Base-by-base conservation (phyloP, 257 asterid species). In the Lycium barbarum region DNA sequence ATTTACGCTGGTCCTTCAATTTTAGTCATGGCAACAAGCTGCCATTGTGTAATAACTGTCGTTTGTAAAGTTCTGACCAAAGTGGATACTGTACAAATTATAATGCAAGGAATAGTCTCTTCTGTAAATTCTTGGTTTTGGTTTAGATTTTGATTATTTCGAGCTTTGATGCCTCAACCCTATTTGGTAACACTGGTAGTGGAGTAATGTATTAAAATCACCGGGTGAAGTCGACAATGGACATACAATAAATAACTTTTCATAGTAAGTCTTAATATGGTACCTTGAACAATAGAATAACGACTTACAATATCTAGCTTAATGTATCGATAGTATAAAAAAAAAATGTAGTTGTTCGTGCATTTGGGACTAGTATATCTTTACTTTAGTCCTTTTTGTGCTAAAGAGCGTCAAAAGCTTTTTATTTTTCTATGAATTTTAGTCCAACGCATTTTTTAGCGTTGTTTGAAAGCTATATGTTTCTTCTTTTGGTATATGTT, bases 21-120 rank as follows among this genome's bases (percentile, higher is more conserved):
- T 43, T 70, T 70, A 54, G 33, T 40, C 54, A 17, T 70, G 33
- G 79, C 79, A 70, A 17, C 35, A 71, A 71, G 57, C 17, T 71
- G 79, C 9, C 79, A 43, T 71, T 43, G 17, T 43, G 18, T 71
- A 71, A 71, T 4, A 43, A 71, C 36, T 43, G 35, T 17, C 3
- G 78, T 70, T 70, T 36, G 76, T 70, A 17, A 38, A 38, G 15
- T 70, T 70, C 33, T 0, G 22, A 68, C 53, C 10, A 7, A 67
- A 38, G 53, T 11, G 35, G 79, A 71, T 43, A 43, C 9, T 18
- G 36, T 71, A 18, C 9, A 71, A 17, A 71, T 18, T 71, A 43
- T 15, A 71, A 71, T 71, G 26, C 79, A 71, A 43, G 8, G 55
- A 40, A 68, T 45, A 18, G 79, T 43, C 11, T 70, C 3, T 38